Base-by-base conservation (phyloP, 2,329 filamentous ascomycete species). In the Nectriaceae sp. region DNA sequence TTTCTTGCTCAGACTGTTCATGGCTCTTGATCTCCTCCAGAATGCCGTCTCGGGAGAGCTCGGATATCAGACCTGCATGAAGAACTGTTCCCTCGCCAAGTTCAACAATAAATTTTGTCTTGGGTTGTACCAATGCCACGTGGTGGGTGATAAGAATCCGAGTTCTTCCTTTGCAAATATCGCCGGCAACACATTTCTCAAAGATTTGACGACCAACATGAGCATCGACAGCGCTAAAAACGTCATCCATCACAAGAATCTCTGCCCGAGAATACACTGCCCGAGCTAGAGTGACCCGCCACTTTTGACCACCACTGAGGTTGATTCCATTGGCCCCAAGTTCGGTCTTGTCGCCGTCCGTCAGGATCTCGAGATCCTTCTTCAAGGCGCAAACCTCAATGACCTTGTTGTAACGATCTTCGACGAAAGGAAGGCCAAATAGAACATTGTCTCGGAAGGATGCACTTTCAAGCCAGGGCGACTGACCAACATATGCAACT, bases 261-360 rank as follows among this genome's bases (percentile, higher is more conserved):
- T 87, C 85, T 1, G 88, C 88, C 13, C 89, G 78, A 2, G 88
- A 92, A 66, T 94, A 94, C 16, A 94, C 75, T 1, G 89, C 89
- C 40, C 90, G 77, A 2, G 89, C 90, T 57, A 95, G 83, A 0
- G 88, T 89, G 24, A 94, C 79, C 44, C 90, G 81, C 87, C 89
- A 92, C 61, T 89, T 84, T 67, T 95, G 90, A 0, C 90, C 90
- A 53, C 90, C 90, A 52, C 86, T 90, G 5, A 95, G 74, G 57
- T 93, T 92, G 58, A 94, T 89, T 5, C 90, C 90, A 53, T 93
- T 92, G 3, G 88, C 87, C 11, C 90, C 90, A 44, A 95, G 89
- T 61, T 92, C 88, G 0, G 90, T 95, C 40, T 81, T 70, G 58
- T 94, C 89, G 4, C 89, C 89, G 61, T 93, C 87, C 0, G 81